Evolutionary conservation across 805 yeast genomes (phyloP), one percentile per base, ranked within the genome.

Genomic region (Candida vartiovaarae): DNA sequence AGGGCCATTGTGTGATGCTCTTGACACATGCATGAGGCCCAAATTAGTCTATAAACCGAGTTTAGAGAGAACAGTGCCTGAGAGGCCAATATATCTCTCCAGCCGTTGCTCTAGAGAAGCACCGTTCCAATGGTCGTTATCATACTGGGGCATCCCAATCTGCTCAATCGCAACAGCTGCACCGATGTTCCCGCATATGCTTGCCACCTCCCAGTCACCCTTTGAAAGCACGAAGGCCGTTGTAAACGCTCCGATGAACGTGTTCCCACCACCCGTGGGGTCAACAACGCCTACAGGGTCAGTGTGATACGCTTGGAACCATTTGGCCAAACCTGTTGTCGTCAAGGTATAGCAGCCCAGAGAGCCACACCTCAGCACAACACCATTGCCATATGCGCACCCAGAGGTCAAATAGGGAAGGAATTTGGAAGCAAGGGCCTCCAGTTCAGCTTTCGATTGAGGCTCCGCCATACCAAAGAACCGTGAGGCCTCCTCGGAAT

Each of bases 181-280:
- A 1, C 84, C 88, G 3, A 90, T 65, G 45, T 77, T 84, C 0
- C 89, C 97, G 56, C 76, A 76, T 0, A 82, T 64, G 5, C 81
- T 78, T 0, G 82, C 84, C 8, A 72, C 61, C 1, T 62, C 56
- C 70, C 80, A 69, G 60, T 76, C 67, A 32, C 68, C 62, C 29
- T 63, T 34, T 49, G 77, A 63, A 40, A 80, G 58, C 1, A 74
- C 65, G 50, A 74, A 77, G 0, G 80, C 93, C 2, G 82, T 65
- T 8, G 82, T 75, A 43, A 88, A 75, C 0, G 85, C 95, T 1
- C 96, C 97, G 41, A 87, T 76, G 58, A 84, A 89, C 0, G 95
- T 74, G 57, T 90, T 95, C 0, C 98, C 98, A 15, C 95, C 96
- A 0, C 98, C 98, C 0, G 97, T 90, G 3, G 96, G 95, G 61